Evolutionary conservation across 2,329 filamentous ascomycete species (phyloP), one percentile per base, ranked within the genome.

Genomic region (Aspergillus glaucus): DNA sequence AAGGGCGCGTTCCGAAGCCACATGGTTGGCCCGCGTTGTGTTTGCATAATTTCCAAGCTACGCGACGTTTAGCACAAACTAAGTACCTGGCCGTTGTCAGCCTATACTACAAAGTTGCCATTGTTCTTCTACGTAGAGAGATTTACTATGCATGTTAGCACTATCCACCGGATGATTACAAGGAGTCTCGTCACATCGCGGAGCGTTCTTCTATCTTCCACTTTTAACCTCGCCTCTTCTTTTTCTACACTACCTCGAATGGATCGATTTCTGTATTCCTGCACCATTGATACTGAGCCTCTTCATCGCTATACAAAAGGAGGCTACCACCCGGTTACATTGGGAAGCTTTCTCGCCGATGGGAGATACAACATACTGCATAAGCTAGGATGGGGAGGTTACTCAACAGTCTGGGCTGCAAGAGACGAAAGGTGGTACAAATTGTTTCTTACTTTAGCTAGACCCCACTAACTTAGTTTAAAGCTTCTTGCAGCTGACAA

Each of bases 341-440:
- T 71, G 0, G 66, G 62, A 14, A 59, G 67, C 46, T 45, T 15
- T 10, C 54, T 70, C 8, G 52, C 57, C 21, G 22, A 59, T 24
- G 61, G 54, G 14, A 59, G 65, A 43, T 73, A 71, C 48, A 62
- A 59, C 45, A 53, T 73, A 21, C 39, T 68, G 2, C 64, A 68
- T 50, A 73, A 71, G 53, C 43, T 72, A 39, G 68, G 66, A 17
- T 62, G 55, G 54, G 68, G 66, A 48, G 61, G 61, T 1, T 67
- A 61, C 50, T 65, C 67, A 6, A 69, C 65, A 6, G 63, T 69
- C 32, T 71, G 67, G 67, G 56, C 59, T 43, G 62, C 60, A 21
- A 64, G 61, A 55, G 64, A 68, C 53, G 51, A 50, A 55, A 59
- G 47, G 56, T 60, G 45, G 28, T 48, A 50, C 17, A 44, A 41